Evolutionary conservation across 768 basidiomycete genomes (phyloP).

Genomic region (Kwoniella sp.): DNA sequence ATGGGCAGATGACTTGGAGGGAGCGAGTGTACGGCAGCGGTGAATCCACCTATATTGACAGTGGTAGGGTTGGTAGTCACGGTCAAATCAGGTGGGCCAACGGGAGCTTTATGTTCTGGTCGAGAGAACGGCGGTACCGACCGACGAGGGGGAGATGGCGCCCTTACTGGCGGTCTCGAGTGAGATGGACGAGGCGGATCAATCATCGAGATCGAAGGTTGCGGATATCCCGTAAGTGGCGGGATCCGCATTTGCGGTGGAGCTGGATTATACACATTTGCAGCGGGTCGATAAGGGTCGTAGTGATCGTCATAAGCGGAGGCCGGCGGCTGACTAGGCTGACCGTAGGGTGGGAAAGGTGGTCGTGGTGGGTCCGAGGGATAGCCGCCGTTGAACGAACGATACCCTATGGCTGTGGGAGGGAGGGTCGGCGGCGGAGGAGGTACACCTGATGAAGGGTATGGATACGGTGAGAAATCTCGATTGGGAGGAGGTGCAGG

Average conservation of each 20-base stretch:
- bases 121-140: conserved; percentile 8
- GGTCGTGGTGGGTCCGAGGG: conserved; percentile 21
- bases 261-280: conserved; percentile 24
- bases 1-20: conserved; percentile 46
- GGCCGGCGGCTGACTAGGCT: conserved; percentile 44
- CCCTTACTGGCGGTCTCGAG: background rate
- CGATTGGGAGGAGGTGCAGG: conserved; percentile 23
- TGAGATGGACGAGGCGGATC: conserved; percentile 12
- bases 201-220: conserved; percentile 5
- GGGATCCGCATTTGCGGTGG: conserved; percentile 13
- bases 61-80: conserved; percentile 37
- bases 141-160: background rate
- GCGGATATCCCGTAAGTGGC: conserved; percentile 7
- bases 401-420: conserved; percentile 21
- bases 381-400: conserved; percentile 26
- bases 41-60: conserved; percentile 31
- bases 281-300: conserved; percentile 44
- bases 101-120: background rate
- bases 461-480: conserved; percentile 26
- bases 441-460: conserved; percentile 3
- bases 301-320: conserved; percentile 40
- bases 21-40: conserved; percentile 38
- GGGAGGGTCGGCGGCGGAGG: conserved; percentile 8
- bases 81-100: conserved; percentile 20
- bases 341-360: conserved; percentile 17